phyloP scores from a whole-genome alignment of 306 rosid species.

The Quercus robur region DNA sequence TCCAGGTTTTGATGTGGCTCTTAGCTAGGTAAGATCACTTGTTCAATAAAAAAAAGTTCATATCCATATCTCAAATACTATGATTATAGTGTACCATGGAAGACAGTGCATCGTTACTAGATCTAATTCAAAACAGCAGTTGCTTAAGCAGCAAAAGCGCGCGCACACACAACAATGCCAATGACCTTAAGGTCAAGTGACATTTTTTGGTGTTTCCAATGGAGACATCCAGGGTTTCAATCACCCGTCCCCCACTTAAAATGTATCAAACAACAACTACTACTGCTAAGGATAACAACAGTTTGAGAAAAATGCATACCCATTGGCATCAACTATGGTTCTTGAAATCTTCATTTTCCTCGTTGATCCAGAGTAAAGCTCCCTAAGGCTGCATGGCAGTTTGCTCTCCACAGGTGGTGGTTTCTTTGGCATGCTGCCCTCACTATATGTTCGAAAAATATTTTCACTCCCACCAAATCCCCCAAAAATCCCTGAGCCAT shows the following conservation, averaged over 20 bases:
- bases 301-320: slow-evolving; percentile 39
- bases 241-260: too few species aligned
- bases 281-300: neutral
- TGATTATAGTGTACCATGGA: neutral
- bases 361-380: slow-evolving; percentile 80
- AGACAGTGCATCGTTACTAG: neutral
- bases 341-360: slow-evolving; percentile 99
- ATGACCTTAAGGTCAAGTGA: too few species aligned
- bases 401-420: slow-evolving; percentile 81
- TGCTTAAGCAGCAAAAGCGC: too few species aligned
- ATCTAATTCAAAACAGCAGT: too few species aligned
- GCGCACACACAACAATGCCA: too few species aligned
- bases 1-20: neutral
- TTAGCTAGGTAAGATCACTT: neutral
- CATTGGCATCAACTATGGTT: slow-evolving; percentile 46
- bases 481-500: slow-evolving; percentile 54
- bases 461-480: slow-evolving; percentile 61
- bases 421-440: slow-evolving; percentile 58
- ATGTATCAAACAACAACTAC: too few species aligned
- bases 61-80: neutral
- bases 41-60: neutral
- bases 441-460: slow-evolving; percentile 48
- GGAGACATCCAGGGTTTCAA: too few species aligned
- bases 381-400: slow-evolving; percentile 80
- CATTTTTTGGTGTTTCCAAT: too few species aligned